Conservation (phyloP, 2,329 filamentous ascomycete genomes). For the Colletotrichum camelliae region DNA sequence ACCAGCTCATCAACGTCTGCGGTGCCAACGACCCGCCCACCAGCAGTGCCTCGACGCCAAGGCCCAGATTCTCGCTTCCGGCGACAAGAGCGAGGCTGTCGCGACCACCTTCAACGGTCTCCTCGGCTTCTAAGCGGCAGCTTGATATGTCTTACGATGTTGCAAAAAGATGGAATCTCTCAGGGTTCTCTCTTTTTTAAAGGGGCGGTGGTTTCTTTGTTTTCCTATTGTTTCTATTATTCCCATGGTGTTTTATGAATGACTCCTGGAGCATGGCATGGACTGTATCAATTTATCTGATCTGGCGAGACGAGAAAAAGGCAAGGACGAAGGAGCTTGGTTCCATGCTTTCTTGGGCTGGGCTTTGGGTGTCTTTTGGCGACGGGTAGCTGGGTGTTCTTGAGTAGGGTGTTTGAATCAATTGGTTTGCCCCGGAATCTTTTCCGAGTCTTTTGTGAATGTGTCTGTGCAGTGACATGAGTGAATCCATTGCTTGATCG, state of each 20-base stretch:
- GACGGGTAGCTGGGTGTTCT: constrained; percentile 4
- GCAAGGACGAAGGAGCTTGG: neutral
- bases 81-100: constrained; percentile 52
- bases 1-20: constrained; percentile 66
- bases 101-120: constrained; percentile 53
- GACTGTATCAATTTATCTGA: neutral
- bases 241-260: neutral
- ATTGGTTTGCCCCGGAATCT: constrained; percentile 4
- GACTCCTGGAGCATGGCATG: neutral
- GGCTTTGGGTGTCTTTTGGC: neutral
- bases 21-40: constrained; percentile 59
- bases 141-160: neutral
- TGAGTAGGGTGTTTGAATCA: constrained; percentile 17
- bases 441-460: neutral
- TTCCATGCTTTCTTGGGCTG: neutral
- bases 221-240: constrained; percentile 1
- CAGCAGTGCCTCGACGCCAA: constrained; percentile 52
- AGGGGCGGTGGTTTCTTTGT: neutral
- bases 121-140: constrained; percentile 38
- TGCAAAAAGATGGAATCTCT: too few species aligned
- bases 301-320: neutral
- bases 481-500: neutral
- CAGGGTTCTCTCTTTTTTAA: neutral
- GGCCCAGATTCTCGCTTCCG: constrained; percentile 53
- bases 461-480: neutral